phyloP scores from a whole-genome alignment of 306 rosid species.

The Ochetophila trinervis region DNA sequence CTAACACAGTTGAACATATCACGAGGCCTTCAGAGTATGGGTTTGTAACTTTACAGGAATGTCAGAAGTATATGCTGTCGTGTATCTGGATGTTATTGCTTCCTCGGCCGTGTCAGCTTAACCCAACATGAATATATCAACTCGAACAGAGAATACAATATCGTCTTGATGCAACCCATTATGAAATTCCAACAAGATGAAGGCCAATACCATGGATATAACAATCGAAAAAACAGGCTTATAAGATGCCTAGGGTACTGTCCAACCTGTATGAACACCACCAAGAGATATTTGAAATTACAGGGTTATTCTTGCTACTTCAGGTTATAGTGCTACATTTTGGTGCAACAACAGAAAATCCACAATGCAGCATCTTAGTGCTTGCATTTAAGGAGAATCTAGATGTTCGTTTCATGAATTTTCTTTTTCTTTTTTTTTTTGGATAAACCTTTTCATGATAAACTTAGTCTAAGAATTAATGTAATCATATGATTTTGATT shows the following conservation, averaged over 20 bases:
- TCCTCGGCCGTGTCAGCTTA: conserved; percentile 40
- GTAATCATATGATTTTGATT: no score
- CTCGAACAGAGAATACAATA: conserved; percentile 52
- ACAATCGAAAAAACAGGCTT: conserved; percentile 86
- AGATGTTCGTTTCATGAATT: no score
- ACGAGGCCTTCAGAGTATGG: background rate
- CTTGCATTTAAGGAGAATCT: no score
- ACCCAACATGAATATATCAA: conserved; percentile 58
- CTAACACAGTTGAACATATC: background rate
- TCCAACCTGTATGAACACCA: conserved; percentile 58
- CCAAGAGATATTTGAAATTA: background rate
- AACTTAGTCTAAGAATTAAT: no score
- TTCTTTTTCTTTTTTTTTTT: no score
- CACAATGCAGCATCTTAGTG: no score
- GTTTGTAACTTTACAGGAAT: background rate
- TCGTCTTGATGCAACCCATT: conserved; percentile 47
- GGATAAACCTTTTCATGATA: no score
- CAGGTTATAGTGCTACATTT: background rate
- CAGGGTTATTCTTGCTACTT: background rate
- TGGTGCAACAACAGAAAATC: no score
- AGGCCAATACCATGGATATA: conserved; percentile 99
- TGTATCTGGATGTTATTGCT: background rate
- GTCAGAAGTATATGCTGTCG: no score
- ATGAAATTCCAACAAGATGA: conserved; percentile 89
- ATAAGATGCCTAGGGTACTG: conserved; percentile 88